phyloP scores from a whole-genome alignment of 805 yeast species.

The Pichia phayaonensis region DNA sequence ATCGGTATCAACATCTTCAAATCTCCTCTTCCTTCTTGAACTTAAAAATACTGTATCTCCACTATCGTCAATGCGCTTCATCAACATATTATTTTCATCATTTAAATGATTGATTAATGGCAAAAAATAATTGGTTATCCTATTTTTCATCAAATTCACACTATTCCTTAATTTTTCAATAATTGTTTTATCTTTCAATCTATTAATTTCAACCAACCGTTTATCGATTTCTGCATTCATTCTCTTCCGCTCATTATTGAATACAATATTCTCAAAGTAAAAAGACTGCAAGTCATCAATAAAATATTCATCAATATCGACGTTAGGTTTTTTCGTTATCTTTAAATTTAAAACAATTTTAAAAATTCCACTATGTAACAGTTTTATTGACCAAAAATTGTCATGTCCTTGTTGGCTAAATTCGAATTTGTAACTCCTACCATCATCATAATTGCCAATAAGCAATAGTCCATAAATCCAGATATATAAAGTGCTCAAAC shows the following conservation, averaged over 20 bases:
- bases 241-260: not conserved
- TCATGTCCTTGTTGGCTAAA: not conserved
- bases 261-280: not conserved
- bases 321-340: not conserved
- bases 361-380: constrained; percentile 7
- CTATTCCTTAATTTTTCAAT: not conserved
- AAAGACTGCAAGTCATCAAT: constrained; percentile 6
- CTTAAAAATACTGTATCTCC: not conserved
- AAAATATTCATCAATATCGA: constrained; percentile 8
- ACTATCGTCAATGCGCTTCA: not conserved
- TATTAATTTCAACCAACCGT: not conserved
- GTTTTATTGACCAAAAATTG: not conserved
- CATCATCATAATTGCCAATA: constrained; percentile 3
- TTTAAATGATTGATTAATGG: constrained; percentile 5
- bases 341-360: constrained; percentile 3
- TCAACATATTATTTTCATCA: not conserved
- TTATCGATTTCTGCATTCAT: not conserved
- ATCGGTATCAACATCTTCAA: not conserved
- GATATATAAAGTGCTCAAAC: not conserved
- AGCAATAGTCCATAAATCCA: constrained; percentile 8
- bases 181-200: not conserved
- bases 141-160: constrained; percentile 1
- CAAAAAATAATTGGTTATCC: constrained; percentile 2
- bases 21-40: not conserved
- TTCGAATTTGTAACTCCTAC: not conserved